Percentiles rank a stretch among this genome's conserved stretches.
These are phyloP conservation scores for Fraxinus paxiana DNA, from an alignment of 305 asterid genomes.

Conservation along the genomic window DNA sequence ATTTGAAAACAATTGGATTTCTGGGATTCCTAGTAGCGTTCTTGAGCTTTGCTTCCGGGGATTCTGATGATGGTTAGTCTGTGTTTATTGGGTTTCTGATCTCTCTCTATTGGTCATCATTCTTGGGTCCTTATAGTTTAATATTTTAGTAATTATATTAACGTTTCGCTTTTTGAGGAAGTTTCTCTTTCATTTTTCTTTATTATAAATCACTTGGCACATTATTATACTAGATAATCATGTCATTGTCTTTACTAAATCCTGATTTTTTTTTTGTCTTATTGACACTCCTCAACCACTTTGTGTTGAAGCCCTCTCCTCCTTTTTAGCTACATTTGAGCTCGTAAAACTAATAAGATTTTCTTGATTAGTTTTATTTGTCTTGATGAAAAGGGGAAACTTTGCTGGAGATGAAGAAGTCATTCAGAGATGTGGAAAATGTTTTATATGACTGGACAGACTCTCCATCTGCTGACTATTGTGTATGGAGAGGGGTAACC, in stretches of 20 bases:
- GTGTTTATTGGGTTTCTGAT: slow-evolving; percentile 7
- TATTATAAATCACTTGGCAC: slow-evolving; percentile 25
- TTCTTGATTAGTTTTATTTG: background rate
- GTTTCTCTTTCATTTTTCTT: slow-evolving; percentile 28
- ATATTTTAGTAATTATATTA: slow-evolving; percentile 40
- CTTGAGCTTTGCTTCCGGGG: slow-evolving; percentile 48
- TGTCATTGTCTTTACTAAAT: slow-evolving; percentile 32
- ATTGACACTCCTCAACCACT: slow-evolving; percentile 3
- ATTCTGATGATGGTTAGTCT: slow-evolving; percentile 74
- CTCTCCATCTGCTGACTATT: slow-evolving; percentile 79
- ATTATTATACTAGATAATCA: slow-evolving; percentile 31
- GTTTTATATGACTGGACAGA: slow-evolving; percentile 93
- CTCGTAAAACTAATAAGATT: background rate
- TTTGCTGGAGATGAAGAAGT: slow-evolving; percentile 84
- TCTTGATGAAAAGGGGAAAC: slow-evolving; percentile 44
- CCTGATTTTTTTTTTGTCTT: slow-evolving; percentile 18
- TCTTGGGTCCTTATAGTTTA: slow-evolving; percentile 27
- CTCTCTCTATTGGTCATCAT: slow-evolving; percentile 9
- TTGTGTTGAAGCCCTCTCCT: slow-evolving; percentile 5
- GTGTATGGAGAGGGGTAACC: slow-evolving; percentile 84
- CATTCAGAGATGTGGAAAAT: slow-evolving; percentile 85
- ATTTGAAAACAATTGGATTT: slow-evolving; percentile 32
- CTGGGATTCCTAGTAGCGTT: slow-evolving; percentile 39
- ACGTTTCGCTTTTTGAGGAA: slow-evolving; percentile 26
- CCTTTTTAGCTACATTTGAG: slow-evolving; percentile 3